These are phyloP conservation scores for Russula olivacea DNA, from an alignment of 768 basidiomycete species.

Conservation along the genomic window DNA sequence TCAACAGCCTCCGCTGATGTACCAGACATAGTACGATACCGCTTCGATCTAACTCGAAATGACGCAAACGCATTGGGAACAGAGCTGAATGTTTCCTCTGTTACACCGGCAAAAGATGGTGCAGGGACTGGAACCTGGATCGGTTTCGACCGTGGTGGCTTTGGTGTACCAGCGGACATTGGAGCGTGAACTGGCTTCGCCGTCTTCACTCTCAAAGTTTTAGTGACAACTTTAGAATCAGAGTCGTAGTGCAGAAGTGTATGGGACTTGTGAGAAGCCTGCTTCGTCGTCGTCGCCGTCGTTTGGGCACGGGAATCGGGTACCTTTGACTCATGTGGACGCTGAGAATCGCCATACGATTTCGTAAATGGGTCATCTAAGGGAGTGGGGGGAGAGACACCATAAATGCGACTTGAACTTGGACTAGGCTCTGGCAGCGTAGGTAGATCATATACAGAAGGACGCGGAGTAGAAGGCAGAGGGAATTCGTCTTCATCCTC, in stretches of 20 bases:
- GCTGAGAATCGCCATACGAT: not conserved
- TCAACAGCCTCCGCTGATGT: conserved; percentile 74
- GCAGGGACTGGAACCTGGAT: not conserved
- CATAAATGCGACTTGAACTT: conserved; percentile 34
- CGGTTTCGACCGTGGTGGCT: not conserved
- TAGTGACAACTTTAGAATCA: conserved; percentile 9
- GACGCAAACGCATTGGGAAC: conserved; percentile 49
- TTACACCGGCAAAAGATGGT: conserved; percentile 1
- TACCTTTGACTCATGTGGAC: not conserved
- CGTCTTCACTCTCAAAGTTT: conserved; percentile 13
- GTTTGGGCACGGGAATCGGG: conserved; percentile 9
- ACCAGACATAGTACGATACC: conserved; percentile 62
- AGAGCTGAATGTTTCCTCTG: conserved; percentile 31
- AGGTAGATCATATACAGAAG: conserved; percentile 36
- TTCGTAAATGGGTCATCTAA: conserved; percentile 24
- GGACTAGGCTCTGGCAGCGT: conserved; percentile 29
- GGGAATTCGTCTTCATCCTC: conserved; percentile 29
- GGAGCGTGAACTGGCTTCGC: not conserved
- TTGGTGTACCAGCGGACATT: not conserved
- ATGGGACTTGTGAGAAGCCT: conserved; percentile 3
- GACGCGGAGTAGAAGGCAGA: conserved; percentile 54
- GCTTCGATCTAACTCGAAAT: conserved; percentile 56
- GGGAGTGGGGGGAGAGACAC: conserved; percentile 40
- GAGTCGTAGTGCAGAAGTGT: conserved; percentile 16
- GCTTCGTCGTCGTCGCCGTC: conserved; percentile 1